Percentiles rank a stretch among this genome's conserved stretches.
These are phyloP conservation scores for Ganoderma lucidum DNA, from an alignment of 1,284 basidiomycete species.

Conservation along the genomic window DNA sequence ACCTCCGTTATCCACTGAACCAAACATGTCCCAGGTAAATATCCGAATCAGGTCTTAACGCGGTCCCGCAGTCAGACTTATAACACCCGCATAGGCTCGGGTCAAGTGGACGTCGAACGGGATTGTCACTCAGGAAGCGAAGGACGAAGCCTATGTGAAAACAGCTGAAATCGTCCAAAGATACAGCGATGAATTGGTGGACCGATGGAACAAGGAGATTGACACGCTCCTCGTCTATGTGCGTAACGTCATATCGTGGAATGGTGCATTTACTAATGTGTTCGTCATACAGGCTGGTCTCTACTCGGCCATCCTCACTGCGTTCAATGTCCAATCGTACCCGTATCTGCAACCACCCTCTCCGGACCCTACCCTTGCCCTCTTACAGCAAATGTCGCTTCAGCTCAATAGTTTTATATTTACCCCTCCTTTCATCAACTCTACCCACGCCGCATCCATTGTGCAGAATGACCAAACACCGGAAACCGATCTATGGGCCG, in stretches of 20 bases:
- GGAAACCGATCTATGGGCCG: conserved; percentile 4
- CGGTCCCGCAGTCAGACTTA: too few species aligned
- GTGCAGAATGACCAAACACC: not conserved
- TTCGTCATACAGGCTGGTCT: conserved; percentile 11
- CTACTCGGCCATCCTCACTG: conserved; percentile 18
- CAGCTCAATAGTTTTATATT: conserved; percentile 27
- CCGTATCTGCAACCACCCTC: conserved; percentile 6
- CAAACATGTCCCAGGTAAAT: not conserved
- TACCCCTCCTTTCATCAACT: conserved; percentile 17
- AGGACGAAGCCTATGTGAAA: not conserved
- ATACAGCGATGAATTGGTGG: conserved; percentile 11
- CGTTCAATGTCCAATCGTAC: conserved; percentile 19
- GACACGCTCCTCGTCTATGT: conserved; percentile 18
- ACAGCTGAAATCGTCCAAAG: conserved; percentile 1
- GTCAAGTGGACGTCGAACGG: not conserved
- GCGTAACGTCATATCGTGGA: not conserved
- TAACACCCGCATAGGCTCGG: not conserved
- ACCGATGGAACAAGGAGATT: conserved; percentile 14
- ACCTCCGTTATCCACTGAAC: too few species aligned
- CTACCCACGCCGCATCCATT: conserved; percentile 5
- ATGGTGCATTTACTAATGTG: not conserved
- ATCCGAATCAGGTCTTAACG: not conserved
- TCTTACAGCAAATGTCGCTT: conserved; percentile 18
- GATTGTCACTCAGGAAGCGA: not conserved
- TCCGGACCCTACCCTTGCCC: not conserved